Conservation (phyloP, 2,329 filamentous ascomycete genomes). For the Diaporthe sp. region DNA sequence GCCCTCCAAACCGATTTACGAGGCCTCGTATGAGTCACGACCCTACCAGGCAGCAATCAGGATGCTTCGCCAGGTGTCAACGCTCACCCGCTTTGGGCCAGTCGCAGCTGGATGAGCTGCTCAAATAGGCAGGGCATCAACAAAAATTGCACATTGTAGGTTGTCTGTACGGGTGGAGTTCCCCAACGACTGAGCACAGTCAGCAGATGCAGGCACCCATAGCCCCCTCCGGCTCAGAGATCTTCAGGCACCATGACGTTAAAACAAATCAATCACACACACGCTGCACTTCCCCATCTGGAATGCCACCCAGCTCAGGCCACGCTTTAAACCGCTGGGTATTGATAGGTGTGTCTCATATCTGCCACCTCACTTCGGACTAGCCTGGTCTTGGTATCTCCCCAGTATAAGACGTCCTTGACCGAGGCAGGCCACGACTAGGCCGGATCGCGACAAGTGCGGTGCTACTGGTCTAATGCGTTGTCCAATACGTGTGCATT, state of each 20-base stretch:
- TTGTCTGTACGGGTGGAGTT: no score
- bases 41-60: neutral
- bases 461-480: neutral
- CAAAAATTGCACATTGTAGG: no score
- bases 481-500: neutral
- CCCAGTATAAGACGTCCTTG: neutral
- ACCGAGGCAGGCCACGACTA: neutral
- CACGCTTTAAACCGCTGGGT: neutral
- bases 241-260: neutral
- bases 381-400: slow-evolving; percentile 10
- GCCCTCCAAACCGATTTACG: no score
- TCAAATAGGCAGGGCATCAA: no score
- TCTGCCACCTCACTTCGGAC: slow-evolving; percentile 9
- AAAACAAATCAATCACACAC: neutral
- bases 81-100: neutral
- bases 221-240: neutral
- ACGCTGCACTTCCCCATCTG: neutral
- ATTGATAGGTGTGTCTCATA: slow-evolving; percentile 18
- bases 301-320: slow-evolving; percentile 1
- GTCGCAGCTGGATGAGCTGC: no score
- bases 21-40: neutral
- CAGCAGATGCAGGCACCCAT: neutral
- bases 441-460: slow-evolving; percentile 9
- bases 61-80: neutral
- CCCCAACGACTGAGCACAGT: neutral